Evolutionary conservation across 768 basidiomycete species (phyloP).

Genomic region (Nidularia sp.): DNA sequence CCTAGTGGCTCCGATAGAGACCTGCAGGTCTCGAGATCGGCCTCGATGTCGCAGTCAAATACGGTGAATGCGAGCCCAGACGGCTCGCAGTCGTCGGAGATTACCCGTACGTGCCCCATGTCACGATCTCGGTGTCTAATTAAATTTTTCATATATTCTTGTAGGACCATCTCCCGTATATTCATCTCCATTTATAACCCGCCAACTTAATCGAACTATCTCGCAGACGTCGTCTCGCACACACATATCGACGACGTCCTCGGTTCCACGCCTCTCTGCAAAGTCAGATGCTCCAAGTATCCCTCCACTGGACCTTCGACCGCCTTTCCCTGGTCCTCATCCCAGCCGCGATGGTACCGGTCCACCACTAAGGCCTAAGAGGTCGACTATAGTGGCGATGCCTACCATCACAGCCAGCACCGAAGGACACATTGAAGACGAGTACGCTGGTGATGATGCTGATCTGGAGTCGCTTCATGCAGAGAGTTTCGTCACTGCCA

Average conservation of each 20-base stretch:
- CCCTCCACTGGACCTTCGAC: slow-evolving; percentile 55
- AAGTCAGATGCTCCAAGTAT: slow-evolving; percentile 34
- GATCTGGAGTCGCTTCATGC: slow-evolving; percentile 47
- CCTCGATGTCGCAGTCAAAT: slow-evolving; percentile 8
- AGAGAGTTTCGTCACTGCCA: slow-evolving; percentile 56
- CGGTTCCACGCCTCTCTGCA: slow-evolving; percentile 9
- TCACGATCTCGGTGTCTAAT: background rate
- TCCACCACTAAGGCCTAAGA: slow-evolving; percentile 20
- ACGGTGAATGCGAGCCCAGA: slow-evolving; percentile 22
- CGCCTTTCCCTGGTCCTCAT: slow-evolving; percentile 44
- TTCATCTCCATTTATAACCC: slow-evolving; percentile 51
- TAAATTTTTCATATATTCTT: slow-evolving; percentile 2
- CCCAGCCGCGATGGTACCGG: slow-evolving; percentile 21
- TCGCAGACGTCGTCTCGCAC: slow-evolving; percentile 63
- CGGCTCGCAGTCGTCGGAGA: slow-evolving; percentile 33
- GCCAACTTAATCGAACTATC: slow-evolving; percentile 61
- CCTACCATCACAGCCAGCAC: slow-evolving; percentile 37
- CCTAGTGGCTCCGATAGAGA: slow-evolving; percentile 24
- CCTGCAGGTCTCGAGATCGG: slow-evolving; percentile 18
- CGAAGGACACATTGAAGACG: slow-evolving; percentile 20
- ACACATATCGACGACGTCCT: slow-evolving; percentile 40
- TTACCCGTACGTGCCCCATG: slow-evolving; percentile 35
- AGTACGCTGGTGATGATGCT: slow-evolving; percentile 22
- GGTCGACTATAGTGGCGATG: slow-evolving; percentile 24
- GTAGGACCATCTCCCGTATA: slow-evolving; percentile 47